Conservation (phyloP, 129 eudicot genomes). For the Flaveria robusta region DNA sequence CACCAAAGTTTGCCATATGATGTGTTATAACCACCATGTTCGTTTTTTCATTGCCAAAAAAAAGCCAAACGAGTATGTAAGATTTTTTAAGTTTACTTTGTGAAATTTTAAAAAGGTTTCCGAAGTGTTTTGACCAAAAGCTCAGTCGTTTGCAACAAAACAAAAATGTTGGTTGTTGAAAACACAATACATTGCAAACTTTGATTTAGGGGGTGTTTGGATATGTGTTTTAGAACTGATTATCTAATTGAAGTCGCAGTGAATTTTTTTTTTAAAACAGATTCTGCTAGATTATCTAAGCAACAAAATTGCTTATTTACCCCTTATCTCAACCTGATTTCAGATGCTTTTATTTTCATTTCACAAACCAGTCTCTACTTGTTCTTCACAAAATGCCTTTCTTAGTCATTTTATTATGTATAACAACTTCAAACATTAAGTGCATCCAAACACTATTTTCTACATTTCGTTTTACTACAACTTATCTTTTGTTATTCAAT, state of each 20-base stretch:
- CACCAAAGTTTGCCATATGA: neutral
- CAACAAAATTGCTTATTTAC: neutral
- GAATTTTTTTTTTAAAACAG: neutral
- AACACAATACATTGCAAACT: neutral
- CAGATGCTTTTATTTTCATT: neutral
- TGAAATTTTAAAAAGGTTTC: constrained; percentile 4
- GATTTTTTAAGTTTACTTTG: neutral
- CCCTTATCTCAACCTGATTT: neutral
- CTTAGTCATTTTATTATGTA: neutral
- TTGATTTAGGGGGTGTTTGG: neutral
- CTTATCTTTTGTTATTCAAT: neutral
- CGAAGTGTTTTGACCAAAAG: neutral
- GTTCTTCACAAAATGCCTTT: neutral
- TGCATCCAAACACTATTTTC: neutral
- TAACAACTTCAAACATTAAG: neutral
- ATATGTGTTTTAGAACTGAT: neutral
- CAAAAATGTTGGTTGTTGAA: neutral
- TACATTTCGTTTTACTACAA: neutral
- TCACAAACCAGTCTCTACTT: neutral
- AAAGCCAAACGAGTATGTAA: neutral
- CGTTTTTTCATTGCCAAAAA: neutral
- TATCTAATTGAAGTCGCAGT: neutral
- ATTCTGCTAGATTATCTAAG: neutral
- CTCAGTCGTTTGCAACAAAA: neutral
- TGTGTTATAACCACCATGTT: neutral